Evolutionary conservation across 257 asterid species (phyloP), one percentile per base, ranked within the genome.

Genomic region (Solanum corneliomulleri): DNA sequence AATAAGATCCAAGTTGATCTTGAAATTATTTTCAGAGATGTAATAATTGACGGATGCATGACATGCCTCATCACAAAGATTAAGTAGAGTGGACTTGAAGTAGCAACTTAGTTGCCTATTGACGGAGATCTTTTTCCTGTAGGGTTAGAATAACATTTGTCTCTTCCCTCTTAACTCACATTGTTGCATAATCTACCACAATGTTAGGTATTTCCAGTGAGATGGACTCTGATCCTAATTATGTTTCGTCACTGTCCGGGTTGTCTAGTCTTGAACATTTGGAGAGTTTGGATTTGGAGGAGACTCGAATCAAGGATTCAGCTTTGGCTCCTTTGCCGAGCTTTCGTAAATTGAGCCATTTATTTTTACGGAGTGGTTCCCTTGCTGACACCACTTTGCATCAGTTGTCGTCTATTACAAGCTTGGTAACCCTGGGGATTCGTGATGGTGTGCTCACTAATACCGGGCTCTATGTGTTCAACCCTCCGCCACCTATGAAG

Each of bases 221-320:
- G 83, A 89, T 27, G 82, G 87, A 71, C 16, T 21, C 86, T 52
- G 90, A 71, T 82, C 82, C 86, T 27, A 84, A 90, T 76, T 90
- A 85, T 85, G 86, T 93, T 88, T 90, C 90, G 56, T 91, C 97
- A 39, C 89, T 97, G 85, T 87, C 93, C 16, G 91, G 89, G 10
- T 92, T 97, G 60, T 86, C 88, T 89, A 90, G 75, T 85, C 96
- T 97, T 45, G 41, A 83, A 35, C 90, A 89, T 86, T 87, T 97
- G 85, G 99, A 97, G 87, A 94, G 91, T 69, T 88, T 97, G 89
- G 89, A 93, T 71, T 92, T 96, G 95, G 98, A 93, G 88, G 93
- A 89, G 60, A 72, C 92, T 82, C 91, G 88, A 72, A 88, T 94
- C 42, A 89, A 45, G 41, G 98, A 95, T 70, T 86, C 89, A 29